Conservation (phyloP, 176 grass and related monocot species). For the Cenchrus purpureus region DNA sequence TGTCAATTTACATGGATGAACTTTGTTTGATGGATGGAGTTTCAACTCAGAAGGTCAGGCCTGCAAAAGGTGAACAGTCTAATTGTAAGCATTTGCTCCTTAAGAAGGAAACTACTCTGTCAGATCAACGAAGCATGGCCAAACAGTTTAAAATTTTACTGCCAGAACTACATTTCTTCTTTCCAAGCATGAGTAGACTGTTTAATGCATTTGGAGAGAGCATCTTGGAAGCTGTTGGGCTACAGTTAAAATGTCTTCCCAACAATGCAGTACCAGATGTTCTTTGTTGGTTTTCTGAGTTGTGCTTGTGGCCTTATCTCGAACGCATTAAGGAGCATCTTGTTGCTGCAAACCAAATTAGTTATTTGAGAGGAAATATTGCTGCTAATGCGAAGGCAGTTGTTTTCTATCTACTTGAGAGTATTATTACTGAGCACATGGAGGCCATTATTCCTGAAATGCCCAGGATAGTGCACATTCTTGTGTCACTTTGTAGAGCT, state of each 20-base stretch:
- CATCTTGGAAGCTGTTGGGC: constrained; percentile 89
- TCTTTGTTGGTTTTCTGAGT: constrained; percentile 95
- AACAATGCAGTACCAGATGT: constrained; percentile 76
- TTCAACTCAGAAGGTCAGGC: constrained; percentile 55
- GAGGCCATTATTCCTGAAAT: constrained; percentile 88
- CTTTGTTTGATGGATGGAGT: constrained; percentile 66
- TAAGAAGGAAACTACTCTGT: constrained; percentile 46
- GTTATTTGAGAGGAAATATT: constrained; percentile 69
- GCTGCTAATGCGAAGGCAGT: constrained; percentile 85
- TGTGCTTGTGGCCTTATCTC: constrained; percentile 94
- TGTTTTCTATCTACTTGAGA: constrained; percentile 89
- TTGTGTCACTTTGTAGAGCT: constrained; percentile 87
- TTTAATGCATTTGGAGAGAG: constrained; percentile 74
- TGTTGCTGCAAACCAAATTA: constrained; percentile 46
- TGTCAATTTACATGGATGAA: constrained; percentile 90
- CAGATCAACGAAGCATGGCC: constrained; percentile 43
- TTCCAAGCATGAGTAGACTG: constrained; percentile 75
- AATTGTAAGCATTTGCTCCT: constrained; percentile 44
- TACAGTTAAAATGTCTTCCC: constrained; percentile 85
- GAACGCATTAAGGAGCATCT: constrained; percentile 65
- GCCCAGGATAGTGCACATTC: constrained; percentile 79
- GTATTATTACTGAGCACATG: constrained; percentile 72
- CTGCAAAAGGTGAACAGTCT: constrained; percentile 43
- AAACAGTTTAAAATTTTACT: constrained; percentile 61
- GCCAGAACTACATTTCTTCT: constrained; percentile 84